Percentiles rank a stretch among this genome's conserved stretches.
These are phyloP conservation scores for Pisolithus orientalis DNA, from an alignment of 768 basidiomycete genomes.

Conservation along the genomic window DNA sequence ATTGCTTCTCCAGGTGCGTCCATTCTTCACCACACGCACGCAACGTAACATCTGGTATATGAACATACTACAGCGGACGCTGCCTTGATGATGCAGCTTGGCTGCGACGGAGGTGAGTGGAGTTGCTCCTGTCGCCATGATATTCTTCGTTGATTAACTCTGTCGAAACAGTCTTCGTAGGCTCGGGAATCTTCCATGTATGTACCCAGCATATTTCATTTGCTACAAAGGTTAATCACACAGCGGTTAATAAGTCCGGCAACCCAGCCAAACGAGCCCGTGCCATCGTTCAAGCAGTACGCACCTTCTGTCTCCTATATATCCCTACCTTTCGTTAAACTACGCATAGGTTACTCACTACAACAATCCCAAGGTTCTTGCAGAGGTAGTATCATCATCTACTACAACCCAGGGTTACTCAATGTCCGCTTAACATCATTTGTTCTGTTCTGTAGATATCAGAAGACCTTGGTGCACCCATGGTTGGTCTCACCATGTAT, in stretches of 20 bases:
- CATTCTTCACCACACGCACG: not conserved
- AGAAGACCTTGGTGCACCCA: conserved; percentile 81
- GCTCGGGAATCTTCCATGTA: conserved; percentile 94
- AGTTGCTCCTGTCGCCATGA: not conserved
- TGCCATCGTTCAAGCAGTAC: conserved; percentile 93
- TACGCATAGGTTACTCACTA: conserved; percentile 76
- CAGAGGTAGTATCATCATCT: conserved; percentile 50
- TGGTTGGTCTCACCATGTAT: conserved; percentile 90
- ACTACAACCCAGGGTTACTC: not conserved
- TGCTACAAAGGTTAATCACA: not conserved
- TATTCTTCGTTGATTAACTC: not conserved
- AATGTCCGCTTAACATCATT: conserved; percentile 1
- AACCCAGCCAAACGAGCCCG: conserved; percentile 91
- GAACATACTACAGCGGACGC: conserved; percentile 63
- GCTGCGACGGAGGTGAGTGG: conserved; percentile 85
- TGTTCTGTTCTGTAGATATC: conserved; percentile 45
- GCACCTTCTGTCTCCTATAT: conserved; percentile 9
- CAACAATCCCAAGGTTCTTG: conserved; percentile 89
- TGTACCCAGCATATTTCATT: conserved; percentile 21
- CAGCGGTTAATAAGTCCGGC: conserved; percentile 53
- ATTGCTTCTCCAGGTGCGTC: conserved; percentile 79
- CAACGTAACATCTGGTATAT: not conserved
- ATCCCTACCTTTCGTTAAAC: conserved; percentile 2
- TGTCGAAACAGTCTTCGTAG: conserved; percentile 78
- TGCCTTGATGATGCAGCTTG: conserved; percentile 98